Conservation (phyloP, 1,284 basidiomycete species). For the Ceratobasidium sp. region DNA sequence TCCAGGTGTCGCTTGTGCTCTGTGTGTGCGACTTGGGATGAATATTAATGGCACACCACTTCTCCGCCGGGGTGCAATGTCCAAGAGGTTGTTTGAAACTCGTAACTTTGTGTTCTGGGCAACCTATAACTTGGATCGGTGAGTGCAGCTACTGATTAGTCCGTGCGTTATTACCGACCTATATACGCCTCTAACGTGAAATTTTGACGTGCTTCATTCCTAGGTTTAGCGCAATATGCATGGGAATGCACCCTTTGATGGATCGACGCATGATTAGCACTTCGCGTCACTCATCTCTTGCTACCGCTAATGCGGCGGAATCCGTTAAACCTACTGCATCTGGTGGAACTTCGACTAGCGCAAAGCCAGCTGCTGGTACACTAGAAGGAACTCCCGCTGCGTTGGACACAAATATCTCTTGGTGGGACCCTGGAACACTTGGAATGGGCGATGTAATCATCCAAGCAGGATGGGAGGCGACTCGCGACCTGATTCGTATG, state of each 20-base stretch:
- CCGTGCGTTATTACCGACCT: not conserved
- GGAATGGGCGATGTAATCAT: conserved; percentile 34
- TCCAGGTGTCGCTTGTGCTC: conserved; percentile 31
- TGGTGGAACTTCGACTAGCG: not conserved
- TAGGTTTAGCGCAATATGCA: conserved; percentile 32
- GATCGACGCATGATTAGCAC: conserved; percentile 35
- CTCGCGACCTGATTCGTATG: conserved; percentile 29
- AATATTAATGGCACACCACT: conserved; percentile 40
- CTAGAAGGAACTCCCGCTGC: not conserved
- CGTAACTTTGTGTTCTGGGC: conserved; percentile 43
- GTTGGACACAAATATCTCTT: conserved; percentile 4
- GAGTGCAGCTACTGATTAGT: not conserved
- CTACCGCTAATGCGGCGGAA: not conserved
- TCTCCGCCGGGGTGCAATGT: conserved; percentile 20
- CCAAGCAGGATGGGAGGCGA: conserved; percentile 39
- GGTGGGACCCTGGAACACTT: conserved; percentile 34
- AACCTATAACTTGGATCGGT: conserved; percentile 36
- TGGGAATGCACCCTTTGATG: conserved; percentile 42
- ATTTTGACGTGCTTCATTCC: not conserved
- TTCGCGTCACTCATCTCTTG: conserved; percentile 35
- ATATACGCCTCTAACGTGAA: not conserved
- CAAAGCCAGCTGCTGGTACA: not conserved
- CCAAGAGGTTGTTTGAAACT: conserved; percentile 40
- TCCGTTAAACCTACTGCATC: not conserved
- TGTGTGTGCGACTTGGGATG: conserved; percentile 36